Percentiles rank a stretch among this genome's conserved stretches.
Conservation (phyloP, 75 land plant species). For the Picea glauca region DNA sequence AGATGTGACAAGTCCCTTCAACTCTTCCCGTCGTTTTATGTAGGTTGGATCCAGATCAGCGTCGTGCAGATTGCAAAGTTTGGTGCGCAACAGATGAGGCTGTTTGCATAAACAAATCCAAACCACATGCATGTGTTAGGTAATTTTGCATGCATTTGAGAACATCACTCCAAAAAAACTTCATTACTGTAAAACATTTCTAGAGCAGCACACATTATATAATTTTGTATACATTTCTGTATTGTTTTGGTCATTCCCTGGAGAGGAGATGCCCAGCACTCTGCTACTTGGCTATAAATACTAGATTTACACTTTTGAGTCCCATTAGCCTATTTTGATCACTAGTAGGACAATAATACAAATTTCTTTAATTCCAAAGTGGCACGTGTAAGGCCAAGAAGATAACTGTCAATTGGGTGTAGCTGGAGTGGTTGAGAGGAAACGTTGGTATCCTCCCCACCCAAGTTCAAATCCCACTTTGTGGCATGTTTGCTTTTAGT, state of each 20-base stretch:
- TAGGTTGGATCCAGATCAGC: conserved; percentile 62
- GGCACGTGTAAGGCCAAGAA: background rate
- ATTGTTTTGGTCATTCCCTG: background rate
- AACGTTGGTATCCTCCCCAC: too few species aligned
- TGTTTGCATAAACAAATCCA: conserved; percentile 19
- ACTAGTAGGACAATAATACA: too few species aligned
- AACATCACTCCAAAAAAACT: background rate
- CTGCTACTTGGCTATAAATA: too few species aligned
- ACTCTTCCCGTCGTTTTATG: conserved; percentile 52
- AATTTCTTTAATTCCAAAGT: too few species aligned
- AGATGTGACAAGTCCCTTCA: conserved; percentile 64
- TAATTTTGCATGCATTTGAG: background rate
- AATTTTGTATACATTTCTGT: background rate
- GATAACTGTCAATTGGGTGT: too few species aligned
- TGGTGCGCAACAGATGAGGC: conserved; percentile 87
- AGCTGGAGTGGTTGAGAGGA: too few species aligned
- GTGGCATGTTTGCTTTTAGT: too few species aligned
- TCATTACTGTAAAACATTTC: background rate
- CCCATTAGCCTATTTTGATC: too few species aligned
- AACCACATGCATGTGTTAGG: background rate
- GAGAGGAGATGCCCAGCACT: too few species aligned
- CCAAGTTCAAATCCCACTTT: too few species aligned
- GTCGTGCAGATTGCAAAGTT: conserved; percentile 79
- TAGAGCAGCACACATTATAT: background rate
- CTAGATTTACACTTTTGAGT: too few species aligned